These are phyloP conservation scores for Pseudonectria foliicola DNA, from an alignment of 2,329 filamentous ascomycete species.

Conservation along the genomic window DNA sequence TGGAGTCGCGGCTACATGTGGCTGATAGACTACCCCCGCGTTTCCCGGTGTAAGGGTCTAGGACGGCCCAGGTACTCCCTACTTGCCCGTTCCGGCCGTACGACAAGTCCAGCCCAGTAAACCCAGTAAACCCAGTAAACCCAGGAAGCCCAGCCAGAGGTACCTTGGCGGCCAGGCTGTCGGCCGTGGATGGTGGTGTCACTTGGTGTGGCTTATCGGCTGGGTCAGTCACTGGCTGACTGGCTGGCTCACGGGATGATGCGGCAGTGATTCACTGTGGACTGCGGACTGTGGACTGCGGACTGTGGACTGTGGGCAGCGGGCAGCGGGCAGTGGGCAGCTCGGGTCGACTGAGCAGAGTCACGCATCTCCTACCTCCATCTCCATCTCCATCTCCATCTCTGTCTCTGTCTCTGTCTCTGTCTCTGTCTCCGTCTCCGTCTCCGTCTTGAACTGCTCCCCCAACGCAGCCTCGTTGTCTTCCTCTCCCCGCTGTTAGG, in stretches of 20 bases:
- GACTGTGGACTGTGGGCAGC: neutral
- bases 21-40: slow-evolving; percentile 16
- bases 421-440: neutral
- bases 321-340: too few species aligned
- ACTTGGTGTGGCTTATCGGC: slow-evolving; percentile 23
- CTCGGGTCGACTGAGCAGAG: slow-evolving; percentile 5
- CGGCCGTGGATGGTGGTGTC: too few species aligned
- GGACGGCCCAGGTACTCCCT: slow-evolving; percentile 4
- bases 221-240: slow-evolving; percentile 18
- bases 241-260: slow-evolving; percentile 24
- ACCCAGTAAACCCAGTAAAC: slow-evolving; percentile 8
- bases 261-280: slow-evolving; percentile 26
- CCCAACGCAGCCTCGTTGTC: neutral
- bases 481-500: slow-evolving; percentile 4
- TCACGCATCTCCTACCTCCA: slow-evolving; percentile 4
- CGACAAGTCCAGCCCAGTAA: too few species aligned
- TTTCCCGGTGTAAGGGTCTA: slow-evolving; percentile 11
- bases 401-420: neutral
- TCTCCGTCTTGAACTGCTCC: neutral
- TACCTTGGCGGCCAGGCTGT: too few species aligned
- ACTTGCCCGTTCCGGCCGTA: too few species aligned
- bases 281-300: too few species aligned
- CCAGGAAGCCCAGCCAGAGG: slow-evolving; percentile 9
- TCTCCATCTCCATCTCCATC: slow-evolving; percentile 1
- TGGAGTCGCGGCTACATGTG: slow-evolving; percentile 10